Conservation (phyloP, 2,329 filamentous ascomycete species). For the Seiridium unicorne region DNA sequence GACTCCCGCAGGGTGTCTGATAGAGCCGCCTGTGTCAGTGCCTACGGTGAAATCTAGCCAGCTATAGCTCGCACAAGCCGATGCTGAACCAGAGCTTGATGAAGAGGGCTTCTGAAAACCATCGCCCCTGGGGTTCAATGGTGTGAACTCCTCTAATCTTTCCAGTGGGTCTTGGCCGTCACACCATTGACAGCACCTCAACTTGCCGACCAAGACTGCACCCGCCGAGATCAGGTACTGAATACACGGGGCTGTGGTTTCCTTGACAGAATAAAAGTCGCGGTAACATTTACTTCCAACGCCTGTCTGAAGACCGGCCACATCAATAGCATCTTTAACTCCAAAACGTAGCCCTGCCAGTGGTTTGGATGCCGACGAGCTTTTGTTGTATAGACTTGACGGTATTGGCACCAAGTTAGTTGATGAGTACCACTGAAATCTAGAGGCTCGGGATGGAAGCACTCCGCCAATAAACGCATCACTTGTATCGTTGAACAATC, state of each 20-base stretch:
- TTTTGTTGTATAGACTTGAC: constrained; percentile 9
- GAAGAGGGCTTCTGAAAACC: constrained; percentile 14
- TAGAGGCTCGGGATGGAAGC: background rate
- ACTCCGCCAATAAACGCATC: constrained; percentile 14
- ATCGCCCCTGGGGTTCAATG: constrained; percentile 17
- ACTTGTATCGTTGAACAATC: constrained; percentile 11
- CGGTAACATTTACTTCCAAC: constrained; percentile 14
- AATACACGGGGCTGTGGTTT: constrained; percentile 10
- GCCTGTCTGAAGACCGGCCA: constrained; percentile 15
- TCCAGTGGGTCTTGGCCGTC: constrained; percentile 18
- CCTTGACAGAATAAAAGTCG: constrained; percentile 8
- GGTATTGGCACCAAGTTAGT: constrained; percentile 15
- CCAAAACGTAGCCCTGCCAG: constrained; percentile 15
- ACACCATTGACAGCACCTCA: constrained; percentile 15
- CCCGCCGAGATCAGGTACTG: constrained; percentile 13
- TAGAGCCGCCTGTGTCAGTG: constrained; percentile 17
- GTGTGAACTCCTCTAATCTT: constrained; percentile 15
- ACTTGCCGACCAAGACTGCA: constrained; percentile 19
- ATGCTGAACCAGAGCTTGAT: constrained; percentile 16
- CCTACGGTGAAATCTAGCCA: constrained; percentile 20
- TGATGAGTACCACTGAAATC: constrained; percentile 12
- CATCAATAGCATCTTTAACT: constrained; percentile 17
- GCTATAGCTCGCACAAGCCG: constrained; percentile 12
- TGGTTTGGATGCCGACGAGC: background rate
- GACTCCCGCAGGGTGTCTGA: constrained; percentile 16